These are phyloP conservation scores for Termitomyces titanicus DNA, from an alignment of 768 basidiomycete genomes.

Conservation along the genomic window DNA sequence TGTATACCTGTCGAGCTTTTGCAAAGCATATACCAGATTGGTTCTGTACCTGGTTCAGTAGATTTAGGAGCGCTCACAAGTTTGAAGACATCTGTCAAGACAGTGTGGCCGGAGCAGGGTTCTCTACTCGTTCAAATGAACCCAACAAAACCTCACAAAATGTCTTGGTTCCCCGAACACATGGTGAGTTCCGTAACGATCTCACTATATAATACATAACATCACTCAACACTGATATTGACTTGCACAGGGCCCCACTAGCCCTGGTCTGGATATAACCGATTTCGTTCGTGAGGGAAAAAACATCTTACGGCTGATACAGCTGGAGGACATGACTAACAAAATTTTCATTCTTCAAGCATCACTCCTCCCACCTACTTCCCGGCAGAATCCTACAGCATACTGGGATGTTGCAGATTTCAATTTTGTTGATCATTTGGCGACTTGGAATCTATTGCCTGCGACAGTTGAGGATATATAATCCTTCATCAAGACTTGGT, in stretches of 20 bases:
- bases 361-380: conserved; percentile 9
- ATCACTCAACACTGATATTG: background rate
- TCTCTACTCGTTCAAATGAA: conserved; percentile 45
- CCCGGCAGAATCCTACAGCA: background rate
- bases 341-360: conserved; percentile 44
- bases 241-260: conserved; percentile 21
- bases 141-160: conserved; percentile 25
- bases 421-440: background rate
- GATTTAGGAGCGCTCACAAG: conserved; percentile 21
- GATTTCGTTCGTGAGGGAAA: conserved; percentile 35
- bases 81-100: conserved; percentile 21
- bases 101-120: conserved; percentile 44
- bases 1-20: conserved; percentile 28
- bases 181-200: conserved; percentile 31
- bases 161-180: conserved; percentile 39
- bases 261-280: conserved; percentile 36
- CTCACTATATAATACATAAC: background rate
- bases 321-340: conserved; percentile 38
- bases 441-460: background rate
- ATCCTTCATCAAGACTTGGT: background rate
- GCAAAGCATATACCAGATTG: conserved; percentile 14
- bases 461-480: conserved; percentile 5
- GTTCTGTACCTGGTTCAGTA: conserved; percentile 7
- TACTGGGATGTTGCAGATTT: conserved; percentile 5
- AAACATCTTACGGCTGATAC: conserved; percentile 49